Evolutionary conservation across 371 early-diverging fungal species (phyloP).

Genomic region (Lichtheimia ornata): DNA sequence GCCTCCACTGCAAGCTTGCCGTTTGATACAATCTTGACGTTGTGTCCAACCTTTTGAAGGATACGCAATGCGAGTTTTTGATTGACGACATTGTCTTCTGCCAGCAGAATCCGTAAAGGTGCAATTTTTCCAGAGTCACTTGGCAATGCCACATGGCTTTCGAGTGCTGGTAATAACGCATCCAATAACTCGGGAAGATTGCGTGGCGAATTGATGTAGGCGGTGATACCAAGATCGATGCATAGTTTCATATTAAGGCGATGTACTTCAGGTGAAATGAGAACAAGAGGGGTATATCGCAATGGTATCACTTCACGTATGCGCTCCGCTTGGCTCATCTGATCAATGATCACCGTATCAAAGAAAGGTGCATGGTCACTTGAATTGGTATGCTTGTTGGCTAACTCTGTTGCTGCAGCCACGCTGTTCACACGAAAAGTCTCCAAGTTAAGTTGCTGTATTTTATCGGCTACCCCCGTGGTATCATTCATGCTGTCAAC

Average conservation of each 20-base stretch:
- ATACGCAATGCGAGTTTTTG: slow-evolving; percentile 76
- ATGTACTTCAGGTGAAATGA: slow-evolving; percentile 46
- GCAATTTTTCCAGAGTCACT: slow-evolving; percentile 50
- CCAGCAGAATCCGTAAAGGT: slow-evolving; percentile 70
- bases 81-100: slow-evolving; percentile 83
- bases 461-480: slow-evolving; percentile 19
- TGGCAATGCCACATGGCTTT: slow-evolving; percentile 60
- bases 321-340: slow-evolving; percentile 31
- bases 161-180: slow-evolving; percentile 68
- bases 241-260: slow-evolving; percentile 61
- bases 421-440: slow-evolving; percentile 30
- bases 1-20: slow-evolving; percentile 74
- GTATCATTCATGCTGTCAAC: slow-evolving; percentile 37
- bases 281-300: slow-evolving; percentile 68
- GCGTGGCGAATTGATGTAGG: slow-evolving; percentile 64
- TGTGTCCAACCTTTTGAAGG: slow-evolving; percentile 72
- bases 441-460: slow-evolving; percentile 20
- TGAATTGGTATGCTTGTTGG: slow-evolving; percentile 16
- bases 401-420: slow-evolving; percentile 37
- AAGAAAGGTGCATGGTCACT: slow-evolving; percentile 28
- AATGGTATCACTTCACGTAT: slow-evolving; percentile 53
- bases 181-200: slow-evolving; percentile 60
- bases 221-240: slow-evolving; percentile 66
- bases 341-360: slow-evolving; percentile 52
- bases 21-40: slow-evolving; percentile 69